Evolutionary conservation across 495 filamentous ascomycete species (phyloP).

Genomic region (Penicillium lagena): DNA sequence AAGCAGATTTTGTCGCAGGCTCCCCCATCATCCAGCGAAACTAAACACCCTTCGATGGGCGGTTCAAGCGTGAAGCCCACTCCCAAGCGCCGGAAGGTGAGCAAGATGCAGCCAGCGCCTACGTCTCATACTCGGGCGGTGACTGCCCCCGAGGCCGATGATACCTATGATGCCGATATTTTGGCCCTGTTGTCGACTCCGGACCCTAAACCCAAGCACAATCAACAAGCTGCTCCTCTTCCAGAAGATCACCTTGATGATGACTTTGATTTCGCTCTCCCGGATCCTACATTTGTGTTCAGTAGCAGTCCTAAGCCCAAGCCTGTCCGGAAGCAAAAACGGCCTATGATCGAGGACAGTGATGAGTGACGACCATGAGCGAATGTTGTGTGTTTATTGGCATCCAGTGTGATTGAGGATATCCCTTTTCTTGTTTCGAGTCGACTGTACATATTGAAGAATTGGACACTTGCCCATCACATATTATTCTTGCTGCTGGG

Average conservation of each 20-base stretch:
- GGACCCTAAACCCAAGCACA: not conserved
- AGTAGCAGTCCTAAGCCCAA: conserved; percentile 3
- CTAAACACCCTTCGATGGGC: not conserved
- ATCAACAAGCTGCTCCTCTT: not conserved
- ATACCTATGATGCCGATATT: not conserved
- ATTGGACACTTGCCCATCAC: no score
- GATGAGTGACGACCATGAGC: conserved; percentile 9
- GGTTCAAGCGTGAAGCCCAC: not conserved
- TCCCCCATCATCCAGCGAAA: not conserved
- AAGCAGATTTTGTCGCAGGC: conserved; percentile 22
- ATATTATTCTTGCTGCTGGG: no score
- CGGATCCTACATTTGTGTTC: conserved; percentile 8
- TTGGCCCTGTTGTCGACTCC: conserved; percentile 8
- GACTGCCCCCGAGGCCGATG: no score
- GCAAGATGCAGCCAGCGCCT: not conserved
- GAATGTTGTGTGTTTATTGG: not conserved
- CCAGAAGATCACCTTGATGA: conserved; percentile 8
- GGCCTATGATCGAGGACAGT: conserved; percentile 4
- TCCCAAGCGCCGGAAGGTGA: not conserved
- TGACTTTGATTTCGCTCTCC: conserved; percentile 7
- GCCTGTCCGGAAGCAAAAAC: not conserved
- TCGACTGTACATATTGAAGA: no score
- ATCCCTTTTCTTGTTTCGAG: no score
- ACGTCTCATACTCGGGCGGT: not conserved
- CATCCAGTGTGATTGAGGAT: not conserved